A percentile compares a stretch with the other conserved stretches of the same genome.
These are phyloP conservation scores for Aspergillus puulaauensis DNA, from an alignment of 2,329 filamentous ascomycete genomes.

Conservation along the genomic window DNA sequence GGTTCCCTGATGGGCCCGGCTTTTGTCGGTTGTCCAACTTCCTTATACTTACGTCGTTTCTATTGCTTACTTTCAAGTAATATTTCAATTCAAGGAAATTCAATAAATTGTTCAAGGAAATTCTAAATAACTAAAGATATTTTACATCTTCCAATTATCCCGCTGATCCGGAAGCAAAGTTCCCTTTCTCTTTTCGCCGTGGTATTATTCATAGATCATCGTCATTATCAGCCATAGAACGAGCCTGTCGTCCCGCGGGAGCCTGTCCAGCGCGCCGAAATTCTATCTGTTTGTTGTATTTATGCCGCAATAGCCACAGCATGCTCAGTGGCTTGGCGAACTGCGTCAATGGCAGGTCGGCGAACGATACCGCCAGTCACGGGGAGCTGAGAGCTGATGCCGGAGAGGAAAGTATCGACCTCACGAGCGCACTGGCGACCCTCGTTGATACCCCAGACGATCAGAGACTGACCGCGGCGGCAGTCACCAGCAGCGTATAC, in stretches of 20 bases:
- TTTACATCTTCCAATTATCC: background rate
- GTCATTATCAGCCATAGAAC: slow-evolving; percentile 16
- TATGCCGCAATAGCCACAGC: slow-evolving; percentile 31
- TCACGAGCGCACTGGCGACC: slow-evolving; percentile 90
- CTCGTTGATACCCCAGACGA: slow-evolving; percentile 99
- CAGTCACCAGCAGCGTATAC: slow-evolving; percentile 95
- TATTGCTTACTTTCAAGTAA: too few relatives aligned
- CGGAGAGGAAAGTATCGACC: slow-evolving; percentile 83
- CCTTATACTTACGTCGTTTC: too few relatives aligned
- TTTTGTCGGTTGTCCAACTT: too few relatives aligned
- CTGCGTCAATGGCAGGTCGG: slow-evolving; percentile 59
- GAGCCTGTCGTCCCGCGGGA: slow-evolving; percentile 6
- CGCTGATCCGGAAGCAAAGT: slow-evolving; percentile 7
- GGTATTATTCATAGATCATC: slow-evolving; percentile 16
- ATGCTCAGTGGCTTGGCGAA: slow-evolving; percentile 33
- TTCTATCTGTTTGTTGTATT: slow-evolving; percentile 8
- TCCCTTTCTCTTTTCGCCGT: slow-evolving; percentile 10
- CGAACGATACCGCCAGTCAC: slow-evolving; percentile 93
- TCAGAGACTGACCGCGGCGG: slow-evolving; percentile 88
- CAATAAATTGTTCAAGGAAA: too few relatives aligned
- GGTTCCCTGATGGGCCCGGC: too few relatives aligned
- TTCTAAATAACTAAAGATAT: too few relatives aligned
- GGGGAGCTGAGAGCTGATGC: slow-evolving; percentile 71
- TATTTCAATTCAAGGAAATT: too few relatives aligned
- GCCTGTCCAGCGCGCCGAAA: slow-evolving; percentile 12